Evolutionary conservation across 2,329 filamentous ascomycete species (phyloP).

Genomic region (Trichocomaceae sp.): DNA sequence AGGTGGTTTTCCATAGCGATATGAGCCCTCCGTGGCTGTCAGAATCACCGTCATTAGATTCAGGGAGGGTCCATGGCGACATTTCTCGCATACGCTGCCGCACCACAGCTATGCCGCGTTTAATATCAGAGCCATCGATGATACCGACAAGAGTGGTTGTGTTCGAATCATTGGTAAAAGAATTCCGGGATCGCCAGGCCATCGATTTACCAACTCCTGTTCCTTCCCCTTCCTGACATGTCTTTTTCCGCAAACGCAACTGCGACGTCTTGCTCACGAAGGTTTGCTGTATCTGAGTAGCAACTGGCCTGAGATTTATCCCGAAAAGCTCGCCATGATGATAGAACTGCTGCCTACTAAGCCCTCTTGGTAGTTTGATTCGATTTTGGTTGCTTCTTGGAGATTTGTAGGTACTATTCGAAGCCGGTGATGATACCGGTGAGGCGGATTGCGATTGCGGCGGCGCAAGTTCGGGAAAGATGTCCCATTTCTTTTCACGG

Average conservation of each 20-base stretch:
- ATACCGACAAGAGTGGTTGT: background rate
- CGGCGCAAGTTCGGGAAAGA: slow-evolving; percentile 34
- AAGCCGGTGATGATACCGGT: background rate
- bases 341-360: background rate
- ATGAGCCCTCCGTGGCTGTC: background rate
- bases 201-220: background rate
- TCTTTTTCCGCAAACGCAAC: slow-evolving; percentile 2
- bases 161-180: background rate
- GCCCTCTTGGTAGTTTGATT: slow-evolving; percentile 19
- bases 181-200: background rate
- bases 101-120: slow-evolving; percentile 3
- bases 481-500: slow-evolving; percentile 37
- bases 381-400: slow-evolving; percentile 1
- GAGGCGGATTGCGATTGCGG: slow-evolving; percentile 16
- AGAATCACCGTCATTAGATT: background rate
- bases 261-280: slow-evolving; percentile 14
- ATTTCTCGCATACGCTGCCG: slow-evolving; percentile 10
- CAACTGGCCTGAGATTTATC: slow-evolving; percentile 27
- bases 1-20: background rate
- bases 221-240: background rate
- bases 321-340: background rate
- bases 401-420: background rate
- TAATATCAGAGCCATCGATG: background rate
- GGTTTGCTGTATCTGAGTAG: slow-evolving; percentile 29
- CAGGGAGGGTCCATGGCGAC: slow-evolving; percentile 5